A percentile compares a stretch with the other conserved stretches of the same genome.
Conservation (phyloP, 2,329 filamentous ascomycete genomes). For the Claviceps monticola region DNA sequence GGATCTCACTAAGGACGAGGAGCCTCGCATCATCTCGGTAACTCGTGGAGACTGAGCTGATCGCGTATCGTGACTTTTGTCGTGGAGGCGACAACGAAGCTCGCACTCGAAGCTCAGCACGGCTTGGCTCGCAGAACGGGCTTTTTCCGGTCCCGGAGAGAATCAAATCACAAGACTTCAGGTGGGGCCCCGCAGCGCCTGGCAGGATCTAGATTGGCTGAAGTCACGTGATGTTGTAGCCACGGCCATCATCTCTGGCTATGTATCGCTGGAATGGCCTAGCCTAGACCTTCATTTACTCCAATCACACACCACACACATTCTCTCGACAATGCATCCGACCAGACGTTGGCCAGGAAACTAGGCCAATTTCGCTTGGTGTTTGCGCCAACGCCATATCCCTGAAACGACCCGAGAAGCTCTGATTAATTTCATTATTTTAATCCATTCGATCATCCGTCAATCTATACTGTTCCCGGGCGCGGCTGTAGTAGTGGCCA, state of each 20-base stretch:
- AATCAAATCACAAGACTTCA: neutral
- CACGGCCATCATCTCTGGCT: too few relatives aligned
- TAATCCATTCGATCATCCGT: neutral
- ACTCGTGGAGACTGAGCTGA: neutral
- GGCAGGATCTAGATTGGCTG: neutral
- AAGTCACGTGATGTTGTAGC: too few relatives aligned
- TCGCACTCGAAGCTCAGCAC: neutral
- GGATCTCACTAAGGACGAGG: slow-evolving; percentile 24
- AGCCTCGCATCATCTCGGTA: slow-evolving; percentile 26
- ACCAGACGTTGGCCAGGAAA: slow-evolving; percentile 4
- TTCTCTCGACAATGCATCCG: neutral
- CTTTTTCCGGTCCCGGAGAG: slow-evolving; percentile 16
- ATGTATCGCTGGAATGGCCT: too few relatives aligned
- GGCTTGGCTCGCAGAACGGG: slow-evolving; percentile 11
- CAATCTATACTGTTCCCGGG: neutral
- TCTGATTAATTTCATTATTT: neutral
- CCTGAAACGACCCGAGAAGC: neutral
- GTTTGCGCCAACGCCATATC: neutral
- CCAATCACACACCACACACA: too few relatives aligned
- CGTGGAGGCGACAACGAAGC: neutral
- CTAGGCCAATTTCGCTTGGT: slow-evolving; percentile 1
- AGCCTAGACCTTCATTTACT: too few relatives aligned
- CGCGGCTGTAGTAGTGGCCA: slow-evolving; percentile 1
- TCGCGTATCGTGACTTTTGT: too few relatives aligned
- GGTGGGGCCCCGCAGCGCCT: neutral